A percentile compares a stretch with the other conserved stretches of the same genome.
Evolutionary conservation across 1,139 yeast species (phyloP).

Genomic region (Saccharomycopsis phalli): DNA sequence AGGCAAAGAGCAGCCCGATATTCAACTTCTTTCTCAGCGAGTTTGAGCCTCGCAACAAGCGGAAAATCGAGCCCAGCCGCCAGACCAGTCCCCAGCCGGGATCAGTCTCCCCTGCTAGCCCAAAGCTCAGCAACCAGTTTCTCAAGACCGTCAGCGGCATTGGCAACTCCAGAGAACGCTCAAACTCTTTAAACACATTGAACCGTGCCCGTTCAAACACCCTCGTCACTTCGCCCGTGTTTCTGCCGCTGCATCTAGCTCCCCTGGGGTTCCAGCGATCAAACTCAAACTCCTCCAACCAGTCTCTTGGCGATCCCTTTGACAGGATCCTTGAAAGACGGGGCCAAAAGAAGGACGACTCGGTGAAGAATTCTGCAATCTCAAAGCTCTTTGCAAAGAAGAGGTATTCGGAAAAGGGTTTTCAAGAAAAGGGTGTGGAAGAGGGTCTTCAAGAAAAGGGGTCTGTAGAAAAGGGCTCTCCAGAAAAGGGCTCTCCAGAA

Average conservation of each 20-base stretch:
- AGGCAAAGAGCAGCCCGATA: constrained; percentile 11
- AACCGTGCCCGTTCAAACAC: constrained; percentile 4
- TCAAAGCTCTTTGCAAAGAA: no score
- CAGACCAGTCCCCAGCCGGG: background rate
- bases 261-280: constrained; percentile 4
- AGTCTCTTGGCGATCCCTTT: constrained; percentile 8
- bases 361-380: no score
- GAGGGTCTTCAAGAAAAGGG: no score
- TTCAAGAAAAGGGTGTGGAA: no score
- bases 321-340: no score
- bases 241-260: background rate
- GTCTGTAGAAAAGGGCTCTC: no score
- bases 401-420: no score
- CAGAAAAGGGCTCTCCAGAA: no score
- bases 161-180: constrained; percentile 10
- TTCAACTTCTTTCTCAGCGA: constrained; percentile 17
- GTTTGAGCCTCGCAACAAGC: constrained; percentile 4
- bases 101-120: background rate
- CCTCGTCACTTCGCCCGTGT: background rate
- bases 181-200: constrained; percentile 5
- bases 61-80: background rate
- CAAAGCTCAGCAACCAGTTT: constrained; percentile 1
- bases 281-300: constrained; percentile 2
- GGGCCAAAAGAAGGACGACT: no score
- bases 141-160: constrained; percentile 1